Evolutionary conservation across 73 alveolate species (phyloP), one percentile per base, ranked within the genome.

Genomic region (Tetrahymena elliotti): DNA sequence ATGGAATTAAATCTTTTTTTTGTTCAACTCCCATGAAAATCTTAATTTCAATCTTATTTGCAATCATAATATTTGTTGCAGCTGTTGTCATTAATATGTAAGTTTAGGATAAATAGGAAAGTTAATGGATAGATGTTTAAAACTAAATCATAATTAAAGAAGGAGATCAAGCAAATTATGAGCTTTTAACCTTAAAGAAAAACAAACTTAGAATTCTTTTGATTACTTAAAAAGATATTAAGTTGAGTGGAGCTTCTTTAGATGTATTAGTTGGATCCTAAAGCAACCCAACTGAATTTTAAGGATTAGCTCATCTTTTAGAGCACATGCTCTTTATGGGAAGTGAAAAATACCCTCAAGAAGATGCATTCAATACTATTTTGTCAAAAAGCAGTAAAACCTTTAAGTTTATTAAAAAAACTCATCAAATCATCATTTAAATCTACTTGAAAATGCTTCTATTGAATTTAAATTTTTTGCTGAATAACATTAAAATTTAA

Each of bases 261-360:
- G 93, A 95, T 92, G 98, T 97, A 53, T 88, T 96, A 84, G 97
- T 96, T 15, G 99, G 99, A 9, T 83, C 94, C 35, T 93, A 94
- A 38, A 83, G 52, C 35, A 98, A 97, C 52, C 97, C 97, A 8
- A 83, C 39, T 41, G 98, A 97, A 52, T 93, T 35, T 83, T 97
- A 92, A 33, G 99, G 99, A 22, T 92, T 96, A 36, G 97, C 97
- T 92, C 97, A 97, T 96, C 96, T 83, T 96, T 98, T 41, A 36
- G 97, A 53, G 94, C 98, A 92, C 93, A 93, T 84, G 99, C 96
- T 93, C 95, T 97, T 22, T 52, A 84, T 82, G 97, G 97, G 96
- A 94, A 33, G 95, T 33, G 93, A 94, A 31, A 94, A 94, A 39
- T 94, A 84, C 31, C 96, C 96, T 38, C 37, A 94, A 36, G 52